Conservation (phyloP, 108 stramenopile genomes). For the Fistulifera pelliculosa region DNA sequence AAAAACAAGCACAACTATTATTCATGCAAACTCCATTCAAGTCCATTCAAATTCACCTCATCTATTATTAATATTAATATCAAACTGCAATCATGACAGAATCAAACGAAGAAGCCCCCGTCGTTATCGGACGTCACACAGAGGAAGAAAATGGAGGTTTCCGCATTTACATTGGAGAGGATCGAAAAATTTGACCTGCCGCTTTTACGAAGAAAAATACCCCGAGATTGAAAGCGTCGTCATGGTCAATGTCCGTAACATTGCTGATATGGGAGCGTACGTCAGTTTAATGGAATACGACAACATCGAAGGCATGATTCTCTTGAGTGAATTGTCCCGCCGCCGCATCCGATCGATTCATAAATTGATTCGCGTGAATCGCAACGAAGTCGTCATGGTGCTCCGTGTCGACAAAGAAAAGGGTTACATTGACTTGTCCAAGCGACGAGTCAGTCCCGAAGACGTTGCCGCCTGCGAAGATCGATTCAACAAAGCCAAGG, state of each 20-base stretch:
- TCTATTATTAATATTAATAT: not conserved
- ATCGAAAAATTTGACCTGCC: slow-evolving; percentile 87
- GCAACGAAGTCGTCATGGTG: slow-evolving; percentile 99
- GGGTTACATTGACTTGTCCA: slow-evolving; percentile 99
- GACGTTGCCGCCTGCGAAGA: slow-evolving; percentile 97
- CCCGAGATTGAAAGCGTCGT: slow-evolving; percentile 95
- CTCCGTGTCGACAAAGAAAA: slow-evolving; percentile 98
- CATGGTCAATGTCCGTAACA: slow-evolving; percentile 95
- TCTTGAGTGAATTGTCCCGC: slow-evolving; percentile 90
- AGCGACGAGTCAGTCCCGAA: slow-evolving; percentile 95
- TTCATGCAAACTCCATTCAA: too few relatives aligned
- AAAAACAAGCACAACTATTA: not conserved
- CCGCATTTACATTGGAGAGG: slow-evolving; percentile 72
- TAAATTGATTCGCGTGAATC: slow-evolving; percentile 96
- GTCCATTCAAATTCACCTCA: not conserved
- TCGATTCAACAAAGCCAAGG: slow-evolving; percentile 95
- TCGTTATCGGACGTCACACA: slow-evolving; percentile 11
- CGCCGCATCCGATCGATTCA: slow-evolving; percentile 98
- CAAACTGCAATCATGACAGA: not conserved
- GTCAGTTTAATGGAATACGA: slow-evolving; percentile 98
- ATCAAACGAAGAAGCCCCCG: not conserved
- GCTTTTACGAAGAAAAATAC: slow-evolving; percentile 96
- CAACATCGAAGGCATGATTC: slow-evolving; percentile 98
- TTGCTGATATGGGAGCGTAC: slow-evolving; percentile 99
- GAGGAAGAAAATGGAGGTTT: slow-evolving; percentile 45